Evolutionary conservation across 2,329 filamentous ascomycete species (phyloP).

Genomic region (Calonectria multiphialidica): DNA sequence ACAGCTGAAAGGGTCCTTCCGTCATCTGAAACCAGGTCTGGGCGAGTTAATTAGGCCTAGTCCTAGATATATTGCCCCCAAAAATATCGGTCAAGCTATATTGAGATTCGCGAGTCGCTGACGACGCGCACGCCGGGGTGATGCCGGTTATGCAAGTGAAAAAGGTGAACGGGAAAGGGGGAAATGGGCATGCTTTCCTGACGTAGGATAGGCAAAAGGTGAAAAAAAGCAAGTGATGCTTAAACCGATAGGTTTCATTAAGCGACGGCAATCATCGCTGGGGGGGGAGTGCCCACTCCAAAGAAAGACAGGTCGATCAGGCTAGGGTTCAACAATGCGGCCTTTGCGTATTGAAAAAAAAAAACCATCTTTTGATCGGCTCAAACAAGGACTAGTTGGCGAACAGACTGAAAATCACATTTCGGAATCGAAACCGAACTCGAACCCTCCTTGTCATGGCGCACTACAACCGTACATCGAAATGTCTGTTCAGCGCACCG

Average conservation of each 20-base stretch:
- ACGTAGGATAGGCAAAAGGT: background rate
- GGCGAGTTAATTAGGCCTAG: background rate
- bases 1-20: background rate
- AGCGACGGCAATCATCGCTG: background rate
- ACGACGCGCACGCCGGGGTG: background rate
- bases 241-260: background rate
- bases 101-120: background rate
- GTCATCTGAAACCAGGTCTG: background rate
- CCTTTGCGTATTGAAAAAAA: background rate
- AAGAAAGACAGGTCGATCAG: background rate
- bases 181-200: background rate
- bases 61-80: background rate
- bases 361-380: background rate
- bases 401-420: background rate
- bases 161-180: background rate
- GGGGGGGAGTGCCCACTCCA: background rate
- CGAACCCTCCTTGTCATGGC: background rate
- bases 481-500: background rate
- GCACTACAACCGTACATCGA: background rate
- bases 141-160: background rate
- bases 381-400: background rate
- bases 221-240: background rate
- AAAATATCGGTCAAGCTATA: slow-evolving; percentile 1
- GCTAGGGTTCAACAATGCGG: background rate
- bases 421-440: background rate